These are phyloP conservation scores for Metschnikowia bowlesiae DNA, from an alignment of 805 yeast genomes.

Conservation along the genomic window DNA sequence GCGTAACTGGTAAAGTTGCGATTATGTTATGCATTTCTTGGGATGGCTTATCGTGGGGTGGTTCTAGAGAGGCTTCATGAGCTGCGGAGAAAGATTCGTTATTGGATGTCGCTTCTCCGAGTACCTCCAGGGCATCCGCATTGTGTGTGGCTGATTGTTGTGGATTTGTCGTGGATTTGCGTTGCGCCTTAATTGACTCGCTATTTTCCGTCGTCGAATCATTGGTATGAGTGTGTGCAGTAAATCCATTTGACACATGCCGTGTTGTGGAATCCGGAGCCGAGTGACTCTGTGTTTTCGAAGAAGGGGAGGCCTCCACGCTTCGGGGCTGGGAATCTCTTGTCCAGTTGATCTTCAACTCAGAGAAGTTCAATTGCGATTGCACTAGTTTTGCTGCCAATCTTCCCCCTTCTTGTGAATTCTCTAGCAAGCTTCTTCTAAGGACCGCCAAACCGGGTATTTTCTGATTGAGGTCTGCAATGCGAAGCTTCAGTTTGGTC, in stretches of 20 bases:
- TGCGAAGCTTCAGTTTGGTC: slow-evolving; percentile 22
- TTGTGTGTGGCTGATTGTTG: not conserved
- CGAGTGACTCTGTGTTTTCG: not conserved
- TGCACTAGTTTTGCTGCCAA: slow-evolving; percentile 17
- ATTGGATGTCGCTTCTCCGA: not conserved
- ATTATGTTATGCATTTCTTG: not conserved
- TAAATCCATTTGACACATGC: not conserved
- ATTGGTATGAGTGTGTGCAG: not conserved
- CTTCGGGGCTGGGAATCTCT: not conserved
- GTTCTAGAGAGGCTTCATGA: not conserved
- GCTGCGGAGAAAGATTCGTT: not conserved
- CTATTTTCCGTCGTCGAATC: not conserved
- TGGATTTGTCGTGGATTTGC: not conserved
- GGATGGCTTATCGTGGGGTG: not conserved
- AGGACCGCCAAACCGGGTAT: slow-evolving; percentile 24
- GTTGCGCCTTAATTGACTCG: not conserved
- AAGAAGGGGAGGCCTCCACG: not conserved
- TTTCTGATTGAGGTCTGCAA: slow-evolving; percentile 18
- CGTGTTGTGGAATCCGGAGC: not conserved
- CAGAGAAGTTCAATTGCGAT: slow-evolving; percentile 1
- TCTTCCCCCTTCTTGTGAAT: slow-evolving; percentile 30
- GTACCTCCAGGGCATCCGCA: not conserved
- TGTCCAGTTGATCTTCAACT: not conserved
- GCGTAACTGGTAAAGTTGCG: not conserved
- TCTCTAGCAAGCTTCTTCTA: slow-evolving; percentile 26